Conservation (phyloP, 495 filamentous ascomycete genomes). For the Penicillium nucicola region DNA sequence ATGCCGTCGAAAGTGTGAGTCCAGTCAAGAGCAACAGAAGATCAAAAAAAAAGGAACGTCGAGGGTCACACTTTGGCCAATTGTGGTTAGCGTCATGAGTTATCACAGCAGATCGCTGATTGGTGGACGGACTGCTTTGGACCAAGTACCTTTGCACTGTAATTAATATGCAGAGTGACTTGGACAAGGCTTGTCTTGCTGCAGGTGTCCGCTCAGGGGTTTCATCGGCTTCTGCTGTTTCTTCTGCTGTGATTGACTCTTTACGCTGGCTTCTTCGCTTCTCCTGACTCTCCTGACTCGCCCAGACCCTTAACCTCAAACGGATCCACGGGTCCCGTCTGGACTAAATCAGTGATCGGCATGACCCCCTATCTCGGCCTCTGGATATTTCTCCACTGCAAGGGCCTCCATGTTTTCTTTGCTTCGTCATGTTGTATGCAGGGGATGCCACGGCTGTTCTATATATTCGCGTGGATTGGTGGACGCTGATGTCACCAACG, state of each 20-base stretch:
- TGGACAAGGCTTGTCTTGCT: background rate
- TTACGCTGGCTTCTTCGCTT: too few species aligned
- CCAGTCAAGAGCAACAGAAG: background rate
- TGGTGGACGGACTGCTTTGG: background rate
- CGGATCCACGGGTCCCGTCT: background rate
- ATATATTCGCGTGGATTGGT: too few species aligned
- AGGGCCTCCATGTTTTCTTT: too few species aligned
- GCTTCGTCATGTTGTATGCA: too few species aligned
- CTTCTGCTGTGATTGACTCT: too few species aligned
- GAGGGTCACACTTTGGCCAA: background rate
- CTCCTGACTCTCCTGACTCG: too few species aligned
- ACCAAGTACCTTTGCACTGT: background rate
- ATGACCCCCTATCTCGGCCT: background rate
- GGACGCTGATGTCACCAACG: too few species aligned
- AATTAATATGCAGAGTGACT: background rate
- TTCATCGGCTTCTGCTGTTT: too few species aligned
- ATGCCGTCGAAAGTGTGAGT: conserved; percentile 4
- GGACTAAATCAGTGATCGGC: background rate
- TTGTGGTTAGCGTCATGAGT: background rate
- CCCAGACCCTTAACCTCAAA: background rate
- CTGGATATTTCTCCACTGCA: too few species aligned
- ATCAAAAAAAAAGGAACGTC: background rate
- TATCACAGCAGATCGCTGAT: background rate
- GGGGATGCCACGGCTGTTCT: too few species aligned
- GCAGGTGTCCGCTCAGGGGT: background rate